phyloP scores from a whole-genome alignment of 2,329 filamentous ascomycete genomes.

The Nannizziopsis barbatae region DNA sequence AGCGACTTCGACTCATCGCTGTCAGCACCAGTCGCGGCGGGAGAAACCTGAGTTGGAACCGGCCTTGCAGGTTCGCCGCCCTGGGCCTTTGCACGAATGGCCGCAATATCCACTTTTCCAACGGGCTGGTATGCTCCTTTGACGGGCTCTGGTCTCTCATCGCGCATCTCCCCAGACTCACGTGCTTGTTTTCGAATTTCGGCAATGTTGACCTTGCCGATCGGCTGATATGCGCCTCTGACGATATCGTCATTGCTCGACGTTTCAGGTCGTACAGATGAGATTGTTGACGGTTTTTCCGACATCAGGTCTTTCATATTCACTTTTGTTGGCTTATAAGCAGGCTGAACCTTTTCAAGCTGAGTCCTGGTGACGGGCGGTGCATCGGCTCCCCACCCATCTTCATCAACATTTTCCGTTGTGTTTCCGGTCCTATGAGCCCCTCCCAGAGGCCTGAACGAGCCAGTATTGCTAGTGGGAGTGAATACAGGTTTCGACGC shows the following conservation, averaged over 20 bases:
- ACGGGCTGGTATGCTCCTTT: slow-evolving; percentile 92
- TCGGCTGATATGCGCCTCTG: slow-evolving; percentile 76
- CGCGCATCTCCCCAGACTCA: slow-evolving; percentile 44
- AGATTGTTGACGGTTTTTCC: slow-evolving; percentile 49
- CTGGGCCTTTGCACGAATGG: slow-evolving; percentile 75
- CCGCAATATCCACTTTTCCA: slow-evolving; percentile 93
- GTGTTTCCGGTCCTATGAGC: slow-evolving; percentile 42
- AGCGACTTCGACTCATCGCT: slow-evolving; percentile 51
- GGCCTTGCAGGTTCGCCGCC: slow-evolving; percentile 31
- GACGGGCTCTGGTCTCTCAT: slow-evolving; percentile 72
- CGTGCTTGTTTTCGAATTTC: slow-evolving; percentile 68
- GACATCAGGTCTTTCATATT: slow-evolving; percentile 77
- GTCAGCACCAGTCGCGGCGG: slow-evolving; percentile 37
- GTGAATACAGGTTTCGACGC: slow-evolving; percentile 88
- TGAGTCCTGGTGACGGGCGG: slow-evolving; percentile 79
- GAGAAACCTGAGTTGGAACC: slow-evolving; percentile 29
- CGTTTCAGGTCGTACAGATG: slow-evolving; percentile 32
- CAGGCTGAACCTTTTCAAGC: slow-evolving; percentile 80
- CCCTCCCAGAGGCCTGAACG: slow-evolving; percentile 58
- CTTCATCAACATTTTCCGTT: slow-evolving; percentile 54
- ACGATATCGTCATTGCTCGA: slow-evolving; percentile 55
- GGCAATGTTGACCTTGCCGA: slow-evolving; percentile 96
- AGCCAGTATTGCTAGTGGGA: slow-evolving; percentile 52
- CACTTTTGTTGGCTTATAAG: slow-evolving; percentile 92
- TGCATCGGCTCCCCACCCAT: slow-evolving; percentile 92